Base-by-base conservation (phyloP, 2,329 filamentous ascomycete genomes). In the Fusarium devonianum region DNA sequence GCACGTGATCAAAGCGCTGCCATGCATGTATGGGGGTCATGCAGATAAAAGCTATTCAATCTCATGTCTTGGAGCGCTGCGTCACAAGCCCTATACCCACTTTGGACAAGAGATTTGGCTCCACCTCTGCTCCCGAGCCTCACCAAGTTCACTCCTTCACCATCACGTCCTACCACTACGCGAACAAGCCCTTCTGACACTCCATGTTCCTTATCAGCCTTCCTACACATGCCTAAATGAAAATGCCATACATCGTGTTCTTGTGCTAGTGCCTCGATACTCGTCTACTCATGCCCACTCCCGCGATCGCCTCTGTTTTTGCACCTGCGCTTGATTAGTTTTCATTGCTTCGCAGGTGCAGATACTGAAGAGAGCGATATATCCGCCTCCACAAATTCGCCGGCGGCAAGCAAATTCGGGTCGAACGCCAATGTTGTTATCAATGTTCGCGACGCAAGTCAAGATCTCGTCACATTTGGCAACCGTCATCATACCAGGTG, bases 121-220 rank as follows among this genome's bases (percentile, higher is more conserved):
- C 56, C 46, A 51, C 29, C 42, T 50, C 28, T 29, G n/a, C 35
- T 17, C 23, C 34, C n/a, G 38, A 59, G 49, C 43, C 53, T 45
- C 43, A 49, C 28, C 49, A 53, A 57, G 45, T 47, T 53, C 33
- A 36, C 30, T 61, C 56, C 49, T 58, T 36, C 62, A 64, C 49
- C 62, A 61, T 63, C 58, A 50, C 32, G 7, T 46, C 29, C 12
- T 6, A 12, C 25, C 14, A n/a, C 29, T 43, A 13, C 23, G 12
- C 5, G 8, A 16, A 26, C 21, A 22, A 26, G 21, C 17, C 21
- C n/a, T 33, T 25, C 19, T 22, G n/a, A n/a, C 14, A 4, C 10
- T 3, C 19, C 13, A 25, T 10, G 4, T 14, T 7, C 11, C 2
- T 1, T n/a, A 16, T 4, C 11, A 6, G 13, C 30, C 9, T 2